Conservation (phyloP, 768 basidiomycete genomes). For the Wakefieldia striispora region DNA sequence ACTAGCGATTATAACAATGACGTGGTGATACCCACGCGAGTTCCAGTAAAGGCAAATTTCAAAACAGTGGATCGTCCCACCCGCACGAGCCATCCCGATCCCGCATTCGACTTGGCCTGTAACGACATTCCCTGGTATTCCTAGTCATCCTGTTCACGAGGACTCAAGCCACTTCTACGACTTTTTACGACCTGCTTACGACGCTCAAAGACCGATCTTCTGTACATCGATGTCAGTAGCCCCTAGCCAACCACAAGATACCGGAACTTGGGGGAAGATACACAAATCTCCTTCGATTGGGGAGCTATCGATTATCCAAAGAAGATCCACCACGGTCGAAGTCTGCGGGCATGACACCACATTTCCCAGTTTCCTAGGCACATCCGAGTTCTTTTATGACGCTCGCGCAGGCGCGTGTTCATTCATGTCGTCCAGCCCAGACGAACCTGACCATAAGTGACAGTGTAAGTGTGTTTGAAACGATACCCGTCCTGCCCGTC, state of each 20-base stretch:
- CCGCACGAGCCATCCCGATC: neutral
- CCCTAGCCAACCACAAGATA: neutral
- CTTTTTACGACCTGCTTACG: neutral
- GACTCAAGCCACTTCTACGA: neutral
- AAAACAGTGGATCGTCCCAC: constrained; percentile 1
- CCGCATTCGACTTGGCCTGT: neutral
- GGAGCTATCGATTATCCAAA: constrained; percentile 36
- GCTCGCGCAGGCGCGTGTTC: constrained; percentile 57
- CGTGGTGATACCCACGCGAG: neutral
- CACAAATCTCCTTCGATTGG: constrained; percentile 16
- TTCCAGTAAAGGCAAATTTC: neutral
- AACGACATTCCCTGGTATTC: neutral
- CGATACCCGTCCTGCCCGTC: neutral
- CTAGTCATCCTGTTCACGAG: neutral
- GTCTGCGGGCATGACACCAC: constrained; percentile 58
- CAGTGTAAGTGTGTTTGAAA: constrained; percentile 27
- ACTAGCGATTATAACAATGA: constrained; percentile 13
- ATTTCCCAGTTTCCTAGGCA: constrained; percentile 46
- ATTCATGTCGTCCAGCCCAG: constrained; percentile 1
- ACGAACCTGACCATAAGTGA: constrained; percentile 5
- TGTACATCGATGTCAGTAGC: constrained; percentile 8
- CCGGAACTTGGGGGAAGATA: neutral
- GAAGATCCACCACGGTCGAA: constrained; percentile 59
- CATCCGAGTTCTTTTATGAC: constrained; percentile 67
- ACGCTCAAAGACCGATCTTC: neutral